These are phyloP conservation scores for Fusarium brachygibbosum DNA, from an alignment of 2,329 filamentous ascomycete genomes.

Conservation along the genomic window DNA sequence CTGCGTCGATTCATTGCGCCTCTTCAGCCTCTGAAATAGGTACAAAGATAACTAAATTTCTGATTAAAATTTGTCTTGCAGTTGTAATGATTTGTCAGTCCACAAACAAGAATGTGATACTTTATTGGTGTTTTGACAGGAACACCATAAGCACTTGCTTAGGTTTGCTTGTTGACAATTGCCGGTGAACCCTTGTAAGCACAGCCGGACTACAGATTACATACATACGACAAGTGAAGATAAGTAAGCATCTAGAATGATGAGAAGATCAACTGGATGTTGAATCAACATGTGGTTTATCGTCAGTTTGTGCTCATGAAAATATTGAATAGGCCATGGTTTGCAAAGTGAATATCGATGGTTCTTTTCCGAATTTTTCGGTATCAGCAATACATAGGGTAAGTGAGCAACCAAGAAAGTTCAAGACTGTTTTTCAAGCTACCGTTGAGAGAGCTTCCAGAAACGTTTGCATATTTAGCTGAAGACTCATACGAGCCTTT, in stretches of 20 bases:
- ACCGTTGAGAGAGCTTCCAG: not conserved
- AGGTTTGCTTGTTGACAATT: not conserved
- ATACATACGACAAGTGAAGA: not conserved
- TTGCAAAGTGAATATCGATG: not conserved
- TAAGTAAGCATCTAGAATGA: not conserved
- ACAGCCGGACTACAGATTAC: not conserved
- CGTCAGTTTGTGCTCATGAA: not conserved
- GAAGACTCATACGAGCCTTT: not conserved
- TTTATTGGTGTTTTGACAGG: slow-evolving; percentile 9
- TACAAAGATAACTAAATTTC: not conserved
- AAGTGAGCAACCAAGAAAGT: not conserved
- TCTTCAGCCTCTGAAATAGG: not conserved
- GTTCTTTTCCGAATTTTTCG: not conserved
- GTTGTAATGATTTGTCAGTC: not conserved
- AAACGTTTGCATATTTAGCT: not conserved
- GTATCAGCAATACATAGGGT: not conserved
- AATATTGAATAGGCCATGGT: not conserved
- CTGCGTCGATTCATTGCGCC: not conserved
- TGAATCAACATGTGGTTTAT: not conserved
- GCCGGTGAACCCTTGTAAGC: slow-evolving; percentile 8
- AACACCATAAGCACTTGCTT: slow-evolving; percentile 12
- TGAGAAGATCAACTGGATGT: not conserved
- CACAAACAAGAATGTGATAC: not conserved
- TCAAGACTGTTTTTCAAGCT: not conserved
- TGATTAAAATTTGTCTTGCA: not conserved